These are phyloP conservation scores for Yamadazyma jaroonii DNA, from an alignment of 1,139 yeast genomes.

Conservation along the genomic window DNA sequence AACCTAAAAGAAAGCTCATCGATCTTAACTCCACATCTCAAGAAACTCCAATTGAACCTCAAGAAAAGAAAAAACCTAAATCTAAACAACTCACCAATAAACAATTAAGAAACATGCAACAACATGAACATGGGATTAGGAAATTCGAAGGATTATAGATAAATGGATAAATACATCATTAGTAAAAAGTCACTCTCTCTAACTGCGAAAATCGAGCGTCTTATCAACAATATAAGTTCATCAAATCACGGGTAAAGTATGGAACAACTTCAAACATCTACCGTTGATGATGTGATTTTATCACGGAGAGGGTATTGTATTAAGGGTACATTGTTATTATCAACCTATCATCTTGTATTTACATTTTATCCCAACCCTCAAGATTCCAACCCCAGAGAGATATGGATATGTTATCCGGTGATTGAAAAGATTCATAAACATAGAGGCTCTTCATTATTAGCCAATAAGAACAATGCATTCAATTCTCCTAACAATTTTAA, in stretches of 20 bases:
- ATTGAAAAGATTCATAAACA: constrained; percentile 66
- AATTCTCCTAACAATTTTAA: constrained; percentile 5
- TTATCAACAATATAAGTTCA: too few species aligned
- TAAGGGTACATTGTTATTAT: constrained; percentile 70
- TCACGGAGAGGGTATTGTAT: constrained; percentile 66
- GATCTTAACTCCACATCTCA: constrained; percentile 19
- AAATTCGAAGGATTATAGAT: constrained; percentile 58
- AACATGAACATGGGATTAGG: constrained; percentile 64
- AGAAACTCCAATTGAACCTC: constrained; percentile 11
- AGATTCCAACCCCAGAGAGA: constrained; percentile 46
- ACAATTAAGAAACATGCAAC: constrained; percentile 47
- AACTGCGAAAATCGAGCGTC: too few species aligned
- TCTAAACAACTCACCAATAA: constrained; percentile 42
- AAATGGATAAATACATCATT: neutral
- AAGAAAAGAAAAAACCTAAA: constrained; percentile 24
- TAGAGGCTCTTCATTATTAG: constrained; percentile 45
- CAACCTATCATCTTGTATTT: constrained; percentile 86
- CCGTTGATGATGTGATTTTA: constrained; percentile 66
- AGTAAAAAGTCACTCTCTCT: neutral
- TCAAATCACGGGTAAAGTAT: too few species aligned
- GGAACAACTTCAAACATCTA: constrained; percentile 25
- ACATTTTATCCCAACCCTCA: constrained; percentile 31
- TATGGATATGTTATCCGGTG: constrained; percentile 93
- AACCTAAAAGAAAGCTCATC: constrained; percentile 17
- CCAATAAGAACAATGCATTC: constrained; percentile 10